phyloP scores from a whole-genome alignment of 768 basidiomycete genomes.

The Russula brevipes region DNA sequence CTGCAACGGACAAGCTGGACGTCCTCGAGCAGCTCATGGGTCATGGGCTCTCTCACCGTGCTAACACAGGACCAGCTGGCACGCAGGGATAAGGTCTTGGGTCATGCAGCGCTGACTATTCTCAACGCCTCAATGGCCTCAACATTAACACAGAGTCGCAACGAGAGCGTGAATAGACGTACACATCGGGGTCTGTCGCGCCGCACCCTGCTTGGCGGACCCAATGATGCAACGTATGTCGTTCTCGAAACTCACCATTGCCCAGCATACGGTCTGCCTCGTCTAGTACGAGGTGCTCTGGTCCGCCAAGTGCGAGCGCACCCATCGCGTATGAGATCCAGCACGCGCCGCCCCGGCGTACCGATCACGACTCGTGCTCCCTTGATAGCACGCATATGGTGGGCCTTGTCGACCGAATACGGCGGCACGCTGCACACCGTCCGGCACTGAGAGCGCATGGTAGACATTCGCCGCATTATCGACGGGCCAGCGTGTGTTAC shows the following conservation, averaged over 20 bases:
- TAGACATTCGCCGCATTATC: conserved; percentile 36
- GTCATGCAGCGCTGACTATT: conserved; percentile 96
- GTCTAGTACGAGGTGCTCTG: conserved; percentile 89
- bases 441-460: conserved; percentile 69
- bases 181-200: conserved; percentile 94
- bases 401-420: conserved; percentile 88
- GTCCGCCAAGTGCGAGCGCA: conserved; percentile 78
- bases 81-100: conserved; percentile 64
- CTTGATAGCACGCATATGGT: conserved; percentile 67
- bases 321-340: conserved; percentile 90
- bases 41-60: conserved; percentile 61
- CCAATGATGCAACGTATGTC: conserved; percentile 91
- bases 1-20: conserved; percentile 55
- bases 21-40: conserved; percentile 63
- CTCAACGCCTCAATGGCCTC: not conserved
- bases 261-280: conserved; percentile 99
- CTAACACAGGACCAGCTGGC: conserved; percentile 62
- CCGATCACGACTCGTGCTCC: conserved; percentile 81
- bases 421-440: conserved; percentile 76
- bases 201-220: conserved; percentile 56
- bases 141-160: not conserved
- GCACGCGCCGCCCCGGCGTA: conserved; percentile 86
- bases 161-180: conserved; percentile 29
- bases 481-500: not conserved
- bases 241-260: conserved; percentile 95